A percentile compares a stretch with the other conserved stretches of the same genome.
These are phyloP conservation scores for Obelidium mucronatum DNA, from an alignment of 192 early-diverging fungal species.

Conservation along the genomic window DNA sequence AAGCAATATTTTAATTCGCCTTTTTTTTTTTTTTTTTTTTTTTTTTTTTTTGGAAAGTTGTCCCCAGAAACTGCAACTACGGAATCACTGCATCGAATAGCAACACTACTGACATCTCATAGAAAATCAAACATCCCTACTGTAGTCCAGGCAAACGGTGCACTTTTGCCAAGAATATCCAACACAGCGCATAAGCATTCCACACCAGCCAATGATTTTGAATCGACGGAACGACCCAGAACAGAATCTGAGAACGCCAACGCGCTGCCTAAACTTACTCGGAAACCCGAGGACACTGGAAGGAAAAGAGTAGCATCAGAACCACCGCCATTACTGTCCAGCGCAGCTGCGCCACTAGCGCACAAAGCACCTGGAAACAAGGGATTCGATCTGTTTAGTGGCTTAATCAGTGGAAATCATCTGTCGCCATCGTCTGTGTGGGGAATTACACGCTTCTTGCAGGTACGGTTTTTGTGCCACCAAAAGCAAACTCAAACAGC, in stretches of 20 bases:
- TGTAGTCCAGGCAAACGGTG: not conserved
- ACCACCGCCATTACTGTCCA: not conserved
- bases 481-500: not conserved
- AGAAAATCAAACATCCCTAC: not conserved
- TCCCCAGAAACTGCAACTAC: not conserved
- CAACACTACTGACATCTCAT: slow-evolving; percentile 1
- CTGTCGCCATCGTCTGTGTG: not conserved
- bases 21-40: not conserved
- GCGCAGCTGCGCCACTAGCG: too few relatives aligned
- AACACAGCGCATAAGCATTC: not conserved
- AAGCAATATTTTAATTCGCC: too few relatives aligned
- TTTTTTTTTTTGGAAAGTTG: not conserved
- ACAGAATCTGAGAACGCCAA: not conserved
- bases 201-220: not conserved
- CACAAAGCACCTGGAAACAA: not conserved
- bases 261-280: not conserved
- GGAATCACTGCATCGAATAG: not conserved
- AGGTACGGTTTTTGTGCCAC: not conserved
- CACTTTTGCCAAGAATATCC: not conserved
- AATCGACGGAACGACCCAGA: not conserved
- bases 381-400: not conserved
- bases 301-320: not conserved
- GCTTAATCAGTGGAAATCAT: not conserved
- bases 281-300: not conserved
- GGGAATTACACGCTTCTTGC: not conserved